Evolutionary conservation across 768 basidiomycete species (phyloP), one percentile per base, ranked within the genome.

Genomic region (Bullera alba): DNA sequence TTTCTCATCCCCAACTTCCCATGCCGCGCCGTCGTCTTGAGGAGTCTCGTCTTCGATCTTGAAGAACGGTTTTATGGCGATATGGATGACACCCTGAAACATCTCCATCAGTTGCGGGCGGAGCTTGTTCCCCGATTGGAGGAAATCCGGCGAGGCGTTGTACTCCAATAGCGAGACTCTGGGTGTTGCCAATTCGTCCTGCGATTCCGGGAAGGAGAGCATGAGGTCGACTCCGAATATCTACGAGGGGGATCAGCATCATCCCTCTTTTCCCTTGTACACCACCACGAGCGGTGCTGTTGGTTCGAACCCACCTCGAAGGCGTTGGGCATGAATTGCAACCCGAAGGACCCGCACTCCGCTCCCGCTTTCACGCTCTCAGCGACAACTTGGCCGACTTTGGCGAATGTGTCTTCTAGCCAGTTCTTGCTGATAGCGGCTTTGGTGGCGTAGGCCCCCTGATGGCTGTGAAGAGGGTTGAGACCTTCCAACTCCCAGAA

Each of bases 91-190:
- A 0, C 81, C 78, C 28, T 75, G 74, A 74, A 95, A 93, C 46
- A 95, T 75, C 57, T 86, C 85, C 60, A 84, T 80, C 46, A 95
- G 74, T 38, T 91, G 81, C 80, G 85, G 85, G 16, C 81, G 79
- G 29, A 96, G 74, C 25, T 89, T 79, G 29, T 83, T 79, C 1
- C 92, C 95, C 0, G 92, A 92, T 48, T 93, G 79, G 63, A 91
- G 87, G 51, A 97, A 93, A 37, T 95, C 95, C 1, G 95, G 93
- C 57, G 92, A 91, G 5, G 93, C 83, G 67, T 99, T 99, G 63
- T 93, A 78, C 72, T 97, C 95, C 26, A 96, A 77, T 1, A 96
- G 75, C 48, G 84, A 82, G 15, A 88, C 82, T 54, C 51, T 51
- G 1, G 69, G 48, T 16, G 53, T 50, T 4, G 72, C 46, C 0